These are phyloP conservation scores for Elaeis oleifera DNA, from an alignment of 202 grass and related monocot genomes.

Conservation along the genomic window DNA sequence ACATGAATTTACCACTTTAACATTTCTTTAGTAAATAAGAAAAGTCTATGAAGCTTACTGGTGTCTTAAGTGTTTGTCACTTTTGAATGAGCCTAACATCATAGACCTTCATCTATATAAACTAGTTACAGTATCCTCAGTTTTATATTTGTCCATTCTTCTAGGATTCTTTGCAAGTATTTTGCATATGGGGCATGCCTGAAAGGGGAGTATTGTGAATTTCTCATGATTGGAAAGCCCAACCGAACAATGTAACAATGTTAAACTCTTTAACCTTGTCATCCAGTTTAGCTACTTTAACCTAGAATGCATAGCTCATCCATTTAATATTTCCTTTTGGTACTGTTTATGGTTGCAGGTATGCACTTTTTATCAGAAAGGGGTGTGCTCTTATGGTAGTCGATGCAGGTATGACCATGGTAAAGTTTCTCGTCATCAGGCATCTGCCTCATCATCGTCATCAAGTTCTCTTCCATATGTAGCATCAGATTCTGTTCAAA, in stretches of 20 bases:
- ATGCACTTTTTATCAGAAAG: slow-evolving; percentile 86
- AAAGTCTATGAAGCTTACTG: too few relatives aligned
- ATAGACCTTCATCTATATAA: too few relatives aligned
- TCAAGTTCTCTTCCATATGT: slow-evolving; percentile 19
- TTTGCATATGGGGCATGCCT: slow-evolving; percentile 73
- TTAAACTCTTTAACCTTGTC: slow-evolving; percentile 4
- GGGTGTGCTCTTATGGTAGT: slow-evolving; percentile 60
- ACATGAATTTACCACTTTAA: too few relatives aligned
- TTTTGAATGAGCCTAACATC: too few relatives aligned
- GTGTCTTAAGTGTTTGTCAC: too few relatives aligned
- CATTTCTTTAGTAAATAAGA: too few relatives aligned
- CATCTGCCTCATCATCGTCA: slow-evolving; percentile 20
- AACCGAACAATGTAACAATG: slow-evolving; percentile 60
- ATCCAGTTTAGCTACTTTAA: slow-evolving; percentile 1
- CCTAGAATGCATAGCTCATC: slow-evolving; percentile 19
- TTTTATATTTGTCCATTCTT: too few relatives aligned
- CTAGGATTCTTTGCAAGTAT: slow-evolving; percentile 81
- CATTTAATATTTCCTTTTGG: neutral
- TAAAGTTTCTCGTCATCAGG: slow-evolving; percentile 32
- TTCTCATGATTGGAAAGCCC: slow-evolving; percentile 81
- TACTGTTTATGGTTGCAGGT: slow-evolving; percentile 27
- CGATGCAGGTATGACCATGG: slow-evolving; percentile 69
- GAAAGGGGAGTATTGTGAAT: slow-evolving; percentile 79
- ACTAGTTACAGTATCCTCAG: too few relatives aligned
- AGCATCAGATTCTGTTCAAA: slow-evolving; percentile 35